phyloP scores from a whole-genome alignment of 805 yeast species.

The Pichia rugopelliculosa region DNA sequence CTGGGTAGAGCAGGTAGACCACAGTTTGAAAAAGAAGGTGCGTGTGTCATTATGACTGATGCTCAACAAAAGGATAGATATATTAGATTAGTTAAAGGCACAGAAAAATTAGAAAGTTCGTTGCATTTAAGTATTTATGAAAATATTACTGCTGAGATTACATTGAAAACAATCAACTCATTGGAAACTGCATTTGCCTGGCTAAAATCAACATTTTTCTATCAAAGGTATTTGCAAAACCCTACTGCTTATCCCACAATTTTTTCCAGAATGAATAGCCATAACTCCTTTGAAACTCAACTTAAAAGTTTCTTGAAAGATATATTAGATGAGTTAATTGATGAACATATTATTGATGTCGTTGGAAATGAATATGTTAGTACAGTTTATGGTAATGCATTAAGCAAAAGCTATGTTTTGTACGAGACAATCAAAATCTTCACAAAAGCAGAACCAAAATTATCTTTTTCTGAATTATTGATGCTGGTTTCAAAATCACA shows the following conservation, averaged over 20 bases:
- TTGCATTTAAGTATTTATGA: slow-evolving; percentile 65
- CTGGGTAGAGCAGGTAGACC: slow-evolving; percentile 85
- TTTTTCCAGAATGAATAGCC: slow-evolving; percentile 23
- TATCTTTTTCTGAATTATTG: slow-evolving; percentile 17
- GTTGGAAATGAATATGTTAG: slow-evolving; percentile 18
- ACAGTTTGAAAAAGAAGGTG: slow-evolving; percentile 69
- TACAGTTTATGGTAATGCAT: slow-evolving; percentile 38
- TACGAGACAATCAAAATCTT: slow-evolving; percentile 37
- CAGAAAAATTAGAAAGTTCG: slow-evolving; percentile 76
- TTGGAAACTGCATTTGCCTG: slow-evolving; percentile 66
- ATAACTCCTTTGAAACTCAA: slow-evolving; percentile 3
- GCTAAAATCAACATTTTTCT: slow-evolving; percentile 67
- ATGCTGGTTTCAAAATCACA: slow-evolving; percentile 28
- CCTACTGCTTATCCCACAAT: slow-evolving; percentile 63
- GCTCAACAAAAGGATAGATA: slow-evolving; percentile 66
- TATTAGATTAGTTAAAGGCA: slow-evolving; percentile 67
- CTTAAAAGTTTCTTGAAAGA: slow-evolving; percentile 4
- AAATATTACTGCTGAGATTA: slow-evolving; percentile 73
- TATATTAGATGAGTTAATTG: slow-evolving; percentile 28
- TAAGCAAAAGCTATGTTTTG: slow-evolving; percentile 42
- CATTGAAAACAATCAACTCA: slow-evolving; percentile 55
- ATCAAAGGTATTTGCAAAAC: slow-evolving; percentile 63
- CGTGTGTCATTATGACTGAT: slow-evolving; percentile 66
- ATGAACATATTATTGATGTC: slow-evolving; percentile 25
- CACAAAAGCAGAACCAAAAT: slow-evolving; percentile 15